Evolutionary conservation across 306 rosid species (phyloP), one percentile per base, ranked within the genome.

Genomic region (Glycine latifolia): DNA sequence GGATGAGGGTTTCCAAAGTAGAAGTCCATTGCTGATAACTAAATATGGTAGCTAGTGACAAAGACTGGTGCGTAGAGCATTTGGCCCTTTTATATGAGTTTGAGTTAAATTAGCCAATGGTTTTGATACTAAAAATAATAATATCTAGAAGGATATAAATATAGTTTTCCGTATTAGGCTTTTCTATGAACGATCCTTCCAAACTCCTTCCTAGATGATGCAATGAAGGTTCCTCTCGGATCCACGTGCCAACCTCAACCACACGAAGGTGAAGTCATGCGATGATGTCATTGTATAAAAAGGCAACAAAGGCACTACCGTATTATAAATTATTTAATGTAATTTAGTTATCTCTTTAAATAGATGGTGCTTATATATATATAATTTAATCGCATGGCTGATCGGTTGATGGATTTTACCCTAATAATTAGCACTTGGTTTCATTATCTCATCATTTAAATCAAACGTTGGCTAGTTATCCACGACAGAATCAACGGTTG

Each of bases 1-100:
- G 62, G 74, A 73, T 85, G 65, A 77, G 88, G 88, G 85, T 85
- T 84, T 50, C n/a, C 52, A 39, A 73, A 85, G 84, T 76, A 88
- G 76, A 61, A 81, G 53, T 88, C 90, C 94, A 90, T 90, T 63
- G 63, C 54, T 72, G 10, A 31, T 47, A 26, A 26, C 31, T 26
- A 26, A 26, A 26, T 26, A 26, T 26, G 31, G 31, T 26, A 26
- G 31, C 2, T 46, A 8, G 52, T 55, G 48, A 4, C 7, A 39
- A 81, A 71, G 70, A 71, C 55, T n/a, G 56, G 13, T 74, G 47
- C 1, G 9, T 8, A 6, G 2, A 43, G 47, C 47, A 7, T 43
- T 43, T 43, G 47, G 47, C 7, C 26, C 46, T 67, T 81, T 67
- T 74, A 10, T 65, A 10, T 65, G 16, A 9, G 31, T n/a, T n/a